Base-by-base conservation (phyloP, 306 rosid genomes). In the Lotus japonicus region DNA sequence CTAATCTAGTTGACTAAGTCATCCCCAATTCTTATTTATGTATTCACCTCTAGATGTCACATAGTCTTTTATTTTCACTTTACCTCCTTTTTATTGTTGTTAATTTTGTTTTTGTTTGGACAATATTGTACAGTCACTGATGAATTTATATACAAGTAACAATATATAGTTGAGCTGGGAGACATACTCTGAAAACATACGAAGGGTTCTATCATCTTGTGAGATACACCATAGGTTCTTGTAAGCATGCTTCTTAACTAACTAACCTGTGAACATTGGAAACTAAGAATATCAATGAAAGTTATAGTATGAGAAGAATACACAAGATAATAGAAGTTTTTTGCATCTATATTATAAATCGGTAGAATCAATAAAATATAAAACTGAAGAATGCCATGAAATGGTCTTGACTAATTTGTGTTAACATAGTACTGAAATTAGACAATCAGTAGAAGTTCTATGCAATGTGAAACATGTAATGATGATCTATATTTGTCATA, bases 211-310 rank as follows among this genome's bases (percentile, higher is more conserved):
- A 31, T 69, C 74, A 41, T 54, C 44, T 45, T 71, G 77, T 71
- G 52, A 52, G 51, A 50, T 19, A 75, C 70, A 41, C 62, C 4
- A 26, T 58, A 70, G 57, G 49, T 54, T 53, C 59, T 4, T 42
- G 6, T 11, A 14, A 18, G 59, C 64, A 39, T 54, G 50, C 71
- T 43, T 45, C 56, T 46, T 39, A 48, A 50, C 62, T 66, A 53
- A 48, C 41, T 60, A 76, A 66, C 84, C 78, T 80, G 79, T 53
- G 66, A 76, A 71, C 39, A 71, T 36, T 65, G 67, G 35, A 59
- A 66, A 28, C 28, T 56, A 26, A 59, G 43, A 70, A 59, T 35
- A 59, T 59, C 64, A 71, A 18, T 52, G 59, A 36, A 63, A 51
- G 18, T 70, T 21, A 11, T 18, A 45, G 17, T 16, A 57, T 49